These are phyloP conservation scores for Cadophora sp. DNA, from an alignment of 2,329 filamentous ascomycete genomes.

Conservation along the genomic window DNA sequence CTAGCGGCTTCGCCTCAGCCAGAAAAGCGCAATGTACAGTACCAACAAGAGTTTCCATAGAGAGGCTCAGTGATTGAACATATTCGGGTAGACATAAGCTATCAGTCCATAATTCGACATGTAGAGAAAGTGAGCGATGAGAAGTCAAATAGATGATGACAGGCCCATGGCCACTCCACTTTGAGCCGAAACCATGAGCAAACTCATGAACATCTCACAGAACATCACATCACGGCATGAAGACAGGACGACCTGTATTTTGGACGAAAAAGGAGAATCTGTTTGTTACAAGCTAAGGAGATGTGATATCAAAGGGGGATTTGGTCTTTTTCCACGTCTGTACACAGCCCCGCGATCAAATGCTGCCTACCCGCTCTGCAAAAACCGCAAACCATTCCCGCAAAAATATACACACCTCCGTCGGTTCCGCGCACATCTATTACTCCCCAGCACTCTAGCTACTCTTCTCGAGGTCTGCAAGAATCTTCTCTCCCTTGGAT, in stretches of 20 bases:
- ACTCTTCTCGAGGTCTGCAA: conserved; percentile 76
- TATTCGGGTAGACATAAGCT: no score
- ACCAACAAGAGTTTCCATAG: no score
- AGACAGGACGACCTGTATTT: background rate
- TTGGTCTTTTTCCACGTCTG: conserved; percentile 35
- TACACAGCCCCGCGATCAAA: conserved; percentile 33
- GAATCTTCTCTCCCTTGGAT: conserved; percentile 99
- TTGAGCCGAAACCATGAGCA: no score
- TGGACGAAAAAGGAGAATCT: conserved; percentile 26
- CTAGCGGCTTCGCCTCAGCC: no score
- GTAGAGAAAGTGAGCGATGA: no score
- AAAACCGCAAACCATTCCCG: conserved; percentile 30
- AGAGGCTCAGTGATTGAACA: no score
- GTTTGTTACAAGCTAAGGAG: conserved; percentile 43
- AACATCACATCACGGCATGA: background rate
- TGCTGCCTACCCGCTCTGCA: conserved; percentile 27
- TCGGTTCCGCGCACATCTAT: conserved; percentile 26
- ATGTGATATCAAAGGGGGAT: conserved; percentile 31
- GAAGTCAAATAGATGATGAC: no score
- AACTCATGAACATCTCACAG: background rate
- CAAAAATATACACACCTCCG: conserved; percentile 34
- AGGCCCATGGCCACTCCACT: no score
- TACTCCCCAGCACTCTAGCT: conserved; percentile 19
- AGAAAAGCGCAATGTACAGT: no score
- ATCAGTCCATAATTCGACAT: no score